Evolutionary conservation across 257 asterid genomes (phyloP).

Genomic region (Petunia axillaris): DNA sequence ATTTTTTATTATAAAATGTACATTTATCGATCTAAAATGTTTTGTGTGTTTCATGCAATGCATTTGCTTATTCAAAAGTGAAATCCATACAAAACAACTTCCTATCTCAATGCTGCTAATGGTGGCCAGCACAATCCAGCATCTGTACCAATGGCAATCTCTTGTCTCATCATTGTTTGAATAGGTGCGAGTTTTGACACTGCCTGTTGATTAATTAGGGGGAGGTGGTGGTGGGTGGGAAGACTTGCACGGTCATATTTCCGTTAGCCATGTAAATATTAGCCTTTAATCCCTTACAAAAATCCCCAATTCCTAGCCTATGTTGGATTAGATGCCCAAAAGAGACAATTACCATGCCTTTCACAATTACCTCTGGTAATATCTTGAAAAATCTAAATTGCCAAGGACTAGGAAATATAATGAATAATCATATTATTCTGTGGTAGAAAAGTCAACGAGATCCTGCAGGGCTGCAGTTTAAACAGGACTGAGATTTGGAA

Average conservation of each 20-base stretch:
- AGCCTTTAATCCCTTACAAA: background rate
- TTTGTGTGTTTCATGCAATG: slow-evolving; percentile 3
- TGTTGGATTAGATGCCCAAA: background rate
- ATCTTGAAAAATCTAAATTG: background rate
- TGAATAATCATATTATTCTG: background rate
- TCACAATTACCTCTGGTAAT: background rate
- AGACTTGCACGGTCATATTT: background rate
- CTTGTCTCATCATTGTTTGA: background rate
- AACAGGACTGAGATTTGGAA: background rate
- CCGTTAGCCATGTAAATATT: background rate
- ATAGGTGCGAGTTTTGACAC: background rate
- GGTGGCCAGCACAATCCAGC: background rate
- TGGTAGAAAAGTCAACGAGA: background rate
- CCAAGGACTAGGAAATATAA: background rate
- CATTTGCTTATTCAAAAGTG: slow-evolving; percentile 9
- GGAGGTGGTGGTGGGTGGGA: background rate
- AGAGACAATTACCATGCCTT: background rate
- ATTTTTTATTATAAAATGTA: background rate
- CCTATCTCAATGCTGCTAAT: background rate
- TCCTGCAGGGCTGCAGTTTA: background rate
- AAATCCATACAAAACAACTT: background rate
- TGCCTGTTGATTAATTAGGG: background rate
- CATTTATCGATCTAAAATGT: background rate
- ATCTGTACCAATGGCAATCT: background rate
- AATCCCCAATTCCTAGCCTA: background rate